Evolutionary conservation across 495 filamentous ascomycete genomes (phyloP).

Genomic region (Hypomontagnella submonticulosa): DNA sequence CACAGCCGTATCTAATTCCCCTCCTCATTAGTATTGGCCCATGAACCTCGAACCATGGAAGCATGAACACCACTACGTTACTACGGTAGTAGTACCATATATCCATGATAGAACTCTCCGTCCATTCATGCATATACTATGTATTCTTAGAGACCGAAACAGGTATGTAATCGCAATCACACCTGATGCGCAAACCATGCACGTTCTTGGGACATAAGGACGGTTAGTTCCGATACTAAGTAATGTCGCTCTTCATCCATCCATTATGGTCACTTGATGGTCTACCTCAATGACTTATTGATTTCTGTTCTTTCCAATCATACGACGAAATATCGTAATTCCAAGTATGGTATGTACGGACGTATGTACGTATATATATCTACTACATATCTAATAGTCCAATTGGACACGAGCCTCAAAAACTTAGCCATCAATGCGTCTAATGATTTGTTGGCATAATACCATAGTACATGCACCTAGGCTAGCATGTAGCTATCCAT

Average conservation of each 20-base stretch:
- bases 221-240: slow-evolving; percentile 39
- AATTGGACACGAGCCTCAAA: slow-evolving; percentile 43
- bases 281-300: slow-evolving; percentile 29
- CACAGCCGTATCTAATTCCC: slow-evolving; percentile 10
- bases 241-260: slow-evolving; percentile 10
- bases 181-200: slow-evolving; percentile 43
- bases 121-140: slow-evolving; percentile 30
- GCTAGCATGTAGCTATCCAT: slow-evolving; percentile 33
- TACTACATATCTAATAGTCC: slow-evolving; percentile 33
- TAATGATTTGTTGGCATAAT: slow-evolving; percentile 43
- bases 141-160: slow-evolving; percentile 27
- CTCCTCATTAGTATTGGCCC: slow-evolving; percentile 37
- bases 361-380: slow-evolving; percentile 8
- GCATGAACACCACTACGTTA: slow-evolving; percentile 42
- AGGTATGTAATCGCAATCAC: slow-evolving; percentile 43
- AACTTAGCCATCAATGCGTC: slow-evolving; percentile 40
- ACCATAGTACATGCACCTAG: slow-evolving; percentile 33
- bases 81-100: slow-evolving; percentile 41
- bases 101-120: slow-evolving; percentile 25
- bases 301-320: slow-evolving; percentile 29
- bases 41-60: slow-evolving; percentile 45
- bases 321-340: slow-evolving; percentile 45
- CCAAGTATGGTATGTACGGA: slow-evolving; percentile 22
- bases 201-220: slow-evolving; percentile 34
- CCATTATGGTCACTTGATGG: slow-evolving; percentile 28